Evolutionary conservation across 345 rosid species (phyloP), one percentile per base, ranked within the genome.

Genomic region (thale cress (Arabidopsis thaliana)): DNA sequence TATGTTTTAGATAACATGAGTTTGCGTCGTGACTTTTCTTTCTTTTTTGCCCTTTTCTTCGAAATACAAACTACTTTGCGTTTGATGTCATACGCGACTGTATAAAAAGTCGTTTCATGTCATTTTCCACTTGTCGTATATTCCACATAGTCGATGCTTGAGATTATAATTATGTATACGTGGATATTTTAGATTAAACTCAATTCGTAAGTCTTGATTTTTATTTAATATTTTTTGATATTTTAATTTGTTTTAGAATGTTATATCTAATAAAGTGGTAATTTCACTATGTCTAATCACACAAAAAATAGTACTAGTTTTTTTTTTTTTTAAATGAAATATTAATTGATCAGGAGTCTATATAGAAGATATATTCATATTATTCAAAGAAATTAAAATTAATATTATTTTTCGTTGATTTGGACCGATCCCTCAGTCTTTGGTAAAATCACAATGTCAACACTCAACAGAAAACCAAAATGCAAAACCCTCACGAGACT

Each of bases 91-190:
- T 69, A 62, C 20, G 48, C 32, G 67, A 57, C 69, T 28, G 65
- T 76, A 7, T 51, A 76, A 71, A 77, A 71, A 65, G 72, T 71
- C 76, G 72, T 37, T 71, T 50, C 65, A 16, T 71, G 80, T 77
- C 80, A 71, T 49, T 65, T 77, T 65, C 76, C 16, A 45, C 46
- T 70, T 46, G 60, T 77, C 71, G 59, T 46, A 57, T 48, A 41
- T 57, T 38, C 72, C 61, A 71, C 40, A 56, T 45, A 46, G 49
- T 52, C n/a, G 28, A 60, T 32, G 7, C 30, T 53, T 25, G 51
- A 28, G 32, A 28, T 16, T 16, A 16, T 28, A 28, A 28, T 28
- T 28, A 33, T 16, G 20, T 33, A 16, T 13, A 51, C 16, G 55
- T 67, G 23, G 13, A 32, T 59, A 14, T 23, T 16, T 16, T 16